These are phyloP conservation scores for Globisporangium cystogenes DNA, from an alignment of 352 stramenopile species.

Conservation along the genomic window DNA sequence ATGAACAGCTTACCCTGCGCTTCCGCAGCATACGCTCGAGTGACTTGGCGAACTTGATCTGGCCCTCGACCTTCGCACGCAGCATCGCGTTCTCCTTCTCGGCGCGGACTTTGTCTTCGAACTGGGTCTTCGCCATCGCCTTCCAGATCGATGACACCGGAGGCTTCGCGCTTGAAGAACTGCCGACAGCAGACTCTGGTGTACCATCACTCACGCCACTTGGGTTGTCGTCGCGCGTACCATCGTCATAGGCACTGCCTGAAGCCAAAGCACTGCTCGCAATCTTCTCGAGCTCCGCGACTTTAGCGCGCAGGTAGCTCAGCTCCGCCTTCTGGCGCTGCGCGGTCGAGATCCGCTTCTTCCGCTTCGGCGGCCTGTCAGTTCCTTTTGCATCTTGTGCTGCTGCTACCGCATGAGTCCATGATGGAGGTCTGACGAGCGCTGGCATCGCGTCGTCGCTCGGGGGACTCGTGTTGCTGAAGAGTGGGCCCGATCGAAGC, in stretches of 20 bases:
- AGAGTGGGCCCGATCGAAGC: background rate
- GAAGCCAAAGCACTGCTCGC: too few species aligned
- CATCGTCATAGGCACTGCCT: too few species aligned
- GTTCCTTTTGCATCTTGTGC: too few species aligned
- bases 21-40: conserved; percentile 11
- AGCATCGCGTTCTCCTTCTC: conserved; percentile 7
- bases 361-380: background rate
- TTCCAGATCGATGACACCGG: background rate
- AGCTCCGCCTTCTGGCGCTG: conserved; percentile 12
- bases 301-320: conserved; percentile 7
- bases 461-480: background rate
- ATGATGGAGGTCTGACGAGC: too few species aligned
- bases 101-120: conserved; percentile 7
- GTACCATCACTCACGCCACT: too few species aligned
- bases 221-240: too few species aligned
- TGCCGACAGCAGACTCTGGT: too few species aligned
- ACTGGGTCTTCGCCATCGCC: conserved; percentile 4
- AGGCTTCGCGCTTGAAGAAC: background rate
- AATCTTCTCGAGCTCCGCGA: conserved; percentile 2
- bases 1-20: background rate
- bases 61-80: background rate
- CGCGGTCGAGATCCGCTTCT: conserved; percentile 9
- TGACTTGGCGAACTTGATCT: conserved; percentile 11
- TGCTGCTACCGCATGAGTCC: background rate
- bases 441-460: background rate